Evolutionary conservation across 2,329 filamentous ascomycete genomes (phyloP).

Genomic region (Didymella exigua): DNA sequence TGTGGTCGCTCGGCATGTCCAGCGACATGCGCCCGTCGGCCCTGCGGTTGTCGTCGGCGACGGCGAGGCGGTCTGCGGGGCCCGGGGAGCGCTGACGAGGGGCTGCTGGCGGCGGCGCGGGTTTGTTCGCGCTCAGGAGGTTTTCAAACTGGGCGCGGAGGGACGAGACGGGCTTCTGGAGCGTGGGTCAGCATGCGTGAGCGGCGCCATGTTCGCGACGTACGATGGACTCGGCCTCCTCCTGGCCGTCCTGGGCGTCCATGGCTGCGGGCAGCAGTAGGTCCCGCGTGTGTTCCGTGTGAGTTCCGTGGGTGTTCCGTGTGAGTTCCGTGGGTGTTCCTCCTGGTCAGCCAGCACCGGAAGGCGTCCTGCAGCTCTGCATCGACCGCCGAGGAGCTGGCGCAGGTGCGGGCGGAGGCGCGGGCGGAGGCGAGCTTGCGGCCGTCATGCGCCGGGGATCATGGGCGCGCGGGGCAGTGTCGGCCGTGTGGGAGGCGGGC

Average conservation of each 20-base stretch:
- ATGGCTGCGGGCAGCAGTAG: too few relatives aligned
- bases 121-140: conserved; percentile 58
- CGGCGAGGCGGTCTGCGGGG: conserved; percentile 35
- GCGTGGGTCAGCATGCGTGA: conserved; percentile 19
- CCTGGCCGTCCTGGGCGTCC: conserved; percentile 44
- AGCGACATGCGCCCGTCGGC: conserved; percentile 48
- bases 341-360: conserved; percentile 45
- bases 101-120: conserved; percentile 27
- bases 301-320: neutral
- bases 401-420: conserved; percentile 21
- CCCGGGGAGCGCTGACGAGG: conserved; percentile 43
- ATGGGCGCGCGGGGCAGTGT: neutral
- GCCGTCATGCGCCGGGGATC: conserved; percentile 26
- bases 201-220: conserved; percentile 37
- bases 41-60: conserved; percentile 38
- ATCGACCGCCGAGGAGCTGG: conserved; percentile 36
- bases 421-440: neutral
- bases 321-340: neutral
- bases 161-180: conserved; percentile 79
- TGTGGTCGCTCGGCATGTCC: conserved; percentile 48
- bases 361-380: conserved; percentile 39
- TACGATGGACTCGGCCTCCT: conserved; percentile 77
- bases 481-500: too few relatives aligned
- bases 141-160: conserved; percentile 82
- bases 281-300: too few relatives aligned